A percentile compares a stretch with the other conserved stretches of the same genome.
Evolutionary conservation across 2,329 filamentous ascomycete genomes (phyloP).

Genomic region (Dothidotthia symphoricarpi): DNA sequence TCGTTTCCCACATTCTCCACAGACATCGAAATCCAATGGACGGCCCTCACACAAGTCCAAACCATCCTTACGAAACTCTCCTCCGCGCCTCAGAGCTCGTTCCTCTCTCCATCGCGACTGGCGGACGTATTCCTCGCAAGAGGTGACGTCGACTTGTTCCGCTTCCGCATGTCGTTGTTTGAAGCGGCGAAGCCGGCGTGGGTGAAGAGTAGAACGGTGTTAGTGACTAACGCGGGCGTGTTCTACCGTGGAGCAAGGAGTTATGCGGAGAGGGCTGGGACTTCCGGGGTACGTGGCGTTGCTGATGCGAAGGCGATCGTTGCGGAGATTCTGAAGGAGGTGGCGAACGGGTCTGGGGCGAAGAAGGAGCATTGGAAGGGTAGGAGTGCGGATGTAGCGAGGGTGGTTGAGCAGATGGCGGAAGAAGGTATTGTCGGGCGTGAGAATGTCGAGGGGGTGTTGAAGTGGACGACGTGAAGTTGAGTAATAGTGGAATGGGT

Average conservation of each 20-base stretch:
- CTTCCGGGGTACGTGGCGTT: constrained; percentile 43
- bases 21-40: constrained; percentile 33
- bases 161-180: constrained; percentile 31
- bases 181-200: constrained; percentile 27
- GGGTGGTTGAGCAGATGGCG: constrained; percentile 52
- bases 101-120: constrained; percentile 25
- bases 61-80: constrained; percentile 29
- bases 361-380: constrained; percentile 43
- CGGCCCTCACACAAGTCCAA: constrained; percentile 33
- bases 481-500: no score
- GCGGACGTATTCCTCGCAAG: constrained; percentile 35
- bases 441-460: constrained; percentile 24
- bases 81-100: constrained; percentile 12
- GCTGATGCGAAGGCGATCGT: constrained; percentile 51
- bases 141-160: constrained; percentile 36
- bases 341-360: constrained; percentile 33
- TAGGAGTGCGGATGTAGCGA: constrained; percentile 43
- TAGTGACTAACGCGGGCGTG: constrained; percentile 43
- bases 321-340: constrained; percentile 47
- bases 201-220: constrained; percentile 32
- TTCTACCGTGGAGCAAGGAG: constrained; percentile 36
- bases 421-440: constrained; percentile 51
- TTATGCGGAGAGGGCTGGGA: constrained; percentile 32
- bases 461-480: constrained; percentile 7
- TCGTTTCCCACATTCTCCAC: constrained; percentile 12